Evolutionary conservation across 306 rosid genomes (phyloP).

Genomic region (Carpinus fangiana): DNA sequence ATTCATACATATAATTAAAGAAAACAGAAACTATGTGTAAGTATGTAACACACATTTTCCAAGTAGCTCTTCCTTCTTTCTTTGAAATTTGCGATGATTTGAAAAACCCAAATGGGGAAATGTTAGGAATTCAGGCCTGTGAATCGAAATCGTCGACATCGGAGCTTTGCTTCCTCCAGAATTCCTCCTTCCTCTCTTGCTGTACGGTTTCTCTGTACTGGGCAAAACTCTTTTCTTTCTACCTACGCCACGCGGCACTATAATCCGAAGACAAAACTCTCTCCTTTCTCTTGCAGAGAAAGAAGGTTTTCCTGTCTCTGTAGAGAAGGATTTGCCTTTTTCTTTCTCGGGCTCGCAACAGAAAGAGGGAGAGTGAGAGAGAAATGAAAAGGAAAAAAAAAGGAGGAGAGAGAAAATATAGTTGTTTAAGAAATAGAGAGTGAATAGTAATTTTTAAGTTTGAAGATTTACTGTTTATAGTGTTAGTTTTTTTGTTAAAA

Average conservation of each 20-base stretch:
- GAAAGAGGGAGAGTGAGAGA: neutral
- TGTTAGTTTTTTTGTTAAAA: too few relatives aligned
- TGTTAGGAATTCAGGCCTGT: slow-evolving; percentile 38
- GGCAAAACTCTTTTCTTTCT: too few relatives aligned
- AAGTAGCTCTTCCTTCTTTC: slow-evolving; percentile 29
- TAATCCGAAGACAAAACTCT: too few relatives aligned
- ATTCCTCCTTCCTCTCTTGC: neutral
- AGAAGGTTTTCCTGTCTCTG: too few relatives aligned
- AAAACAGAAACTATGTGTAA: neutral
- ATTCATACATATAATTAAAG: neutral
- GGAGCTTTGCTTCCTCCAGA: slow-evolving; percentile 35
- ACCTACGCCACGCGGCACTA: too few relatives aligned
- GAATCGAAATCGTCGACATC: slow-evolving; percentile 57
- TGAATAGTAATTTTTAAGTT: too few relatives aligned
- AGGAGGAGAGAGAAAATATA: too few relatives aligned
- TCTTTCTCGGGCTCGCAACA: neutral
- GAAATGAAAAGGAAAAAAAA: too few relatives aligned
- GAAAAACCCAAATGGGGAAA: slow-evolving; percentile 33
- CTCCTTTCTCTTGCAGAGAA: too few relatives aligned
- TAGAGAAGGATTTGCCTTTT: neutral
- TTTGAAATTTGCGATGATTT: slow-evolving; percentile 23
- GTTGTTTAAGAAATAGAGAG: too few relatives aligned
- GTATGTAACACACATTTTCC: slow-evolving; percentile 56
- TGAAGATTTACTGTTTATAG: too few relatives aligned
- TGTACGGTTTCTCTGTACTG: too few relatives aligned